phyloP scores from a whole-genome alignment of 495 filamentous ascomycete species.

The Penicillium mononematosum region DNA sequence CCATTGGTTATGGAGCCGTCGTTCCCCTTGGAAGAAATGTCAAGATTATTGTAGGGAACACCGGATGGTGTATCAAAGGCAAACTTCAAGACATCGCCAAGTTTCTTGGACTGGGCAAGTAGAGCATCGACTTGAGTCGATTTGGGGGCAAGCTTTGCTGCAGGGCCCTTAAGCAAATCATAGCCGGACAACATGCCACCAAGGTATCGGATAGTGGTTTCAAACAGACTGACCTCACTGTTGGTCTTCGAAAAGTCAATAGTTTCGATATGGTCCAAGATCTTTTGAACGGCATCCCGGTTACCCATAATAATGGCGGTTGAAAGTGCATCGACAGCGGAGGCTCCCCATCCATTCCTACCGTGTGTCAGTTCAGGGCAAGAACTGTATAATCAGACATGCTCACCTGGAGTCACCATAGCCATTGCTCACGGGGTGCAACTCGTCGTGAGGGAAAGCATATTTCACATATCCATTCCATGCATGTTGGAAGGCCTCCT shows the following conservation, averaged over 20 bases:
- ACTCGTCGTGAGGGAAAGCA: conserved; percentile 76
- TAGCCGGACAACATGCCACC: conserved; percentile 79
- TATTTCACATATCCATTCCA: conserved; percentile 82
- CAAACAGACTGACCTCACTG: conserved; percentile 69
- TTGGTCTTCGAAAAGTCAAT: conserved; percentile 67
- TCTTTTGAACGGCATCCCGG: conserved; percentile 61
- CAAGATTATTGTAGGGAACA: conserved; percentile 71
- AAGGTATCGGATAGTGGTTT: conserved; percentile 88
- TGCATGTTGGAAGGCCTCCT: conserved; percentile 70
- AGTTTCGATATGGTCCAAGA: conserved; percentile 63
- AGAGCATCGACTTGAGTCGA: conserved; percentile 52
- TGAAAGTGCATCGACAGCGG: conserved; percentile 76
- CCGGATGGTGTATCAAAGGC: conserved; percentile 76
- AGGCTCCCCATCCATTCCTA: conserved; percentile 87
- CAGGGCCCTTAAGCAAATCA: conserved; percentile 73
- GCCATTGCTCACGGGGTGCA: conserved; percentile 64
- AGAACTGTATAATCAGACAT: not conserved
- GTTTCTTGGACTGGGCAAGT: conserved; percentile 62
- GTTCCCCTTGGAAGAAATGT: conserved; percentile 52
- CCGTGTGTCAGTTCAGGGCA: conserved; percentile 4
- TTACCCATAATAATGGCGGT: conserved; percentile 79
- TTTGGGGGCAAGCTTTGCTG: conserved; percentile 51
- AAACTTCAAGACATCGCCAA: conserved; percentile 72
- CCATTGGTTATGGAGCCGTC: conserved; percentile 58
- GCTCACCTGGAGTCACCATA: conserved; percentile 68